A percentile compares a stretch with the other conserved stretches of the same genome.
Conservation (phyloP, 345 rosid genomes). For the Cardamine chenopodiifolia region DNA sequence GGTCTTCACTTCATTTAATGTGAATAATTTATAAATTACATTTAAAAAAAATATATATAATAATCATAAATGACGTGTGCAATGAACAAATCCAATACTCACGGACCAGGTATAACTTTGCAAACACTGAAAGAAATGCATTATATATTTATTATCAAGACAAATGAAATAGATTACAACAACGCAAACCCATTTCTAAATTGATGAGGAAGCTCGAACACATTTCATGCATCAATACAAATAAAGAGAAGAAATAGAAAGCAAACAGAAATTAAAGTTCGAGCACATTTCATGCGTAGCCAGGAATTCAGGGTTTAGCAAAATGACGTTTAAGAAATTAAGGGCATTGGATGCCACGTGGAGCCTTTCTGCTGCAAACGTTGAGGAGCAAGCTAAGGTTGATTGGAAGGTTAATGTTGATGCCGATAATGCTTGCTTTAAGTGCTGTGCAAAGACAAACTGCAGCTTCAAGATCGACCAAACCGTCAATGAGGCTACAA, state of each 20-base stretch:
- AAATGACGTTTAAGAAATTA: not conserved
- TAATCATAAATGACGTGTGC: too few species aligned
- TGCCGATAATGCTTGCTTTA: conserved; percentile 51
- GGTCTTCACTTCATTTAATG: too few species aligned
- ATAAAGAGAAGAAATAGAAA: not conserved
- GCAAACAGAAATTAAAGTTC: not conserved
- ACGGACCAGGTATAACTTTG: too few species aligned
- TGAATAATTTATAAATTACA: too few species aligned
- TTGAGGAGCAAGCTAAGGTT: conserved; percentile 50
- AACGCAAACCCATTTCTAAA: conserved; percentile 1
- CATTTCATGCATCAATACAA: conserved; percentile 10
- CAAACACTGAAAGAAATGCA: not conserved
- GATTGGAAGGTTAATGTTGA: conserved; percentile 49
- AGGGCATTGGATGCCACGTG: conserved; percentile 51
- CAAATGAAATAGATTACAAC: conserved; percentile 19
- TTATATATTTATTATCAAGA: conserved; percentile 14
- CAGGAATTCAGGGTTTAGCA: not conserved
- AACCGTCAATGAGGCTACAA: conserved; percentile 48
- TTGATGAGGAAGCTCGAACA: not conserved
- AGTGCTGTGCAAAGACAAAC: conserved; percentile 63
- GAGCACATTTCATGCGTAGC: not conserved
- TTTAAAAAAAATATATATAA: too few species aligned
- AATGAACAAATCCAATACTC: too few species aligned
- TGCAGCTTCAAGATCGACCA: conserved; percentile 58
- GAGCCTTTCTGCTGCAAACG: conserved; percentile 41